Evolutionary conservation across 2,329 filamentous ascomycete species (phyloP).

Genomic region (Cladosporium sp.): DNA sequence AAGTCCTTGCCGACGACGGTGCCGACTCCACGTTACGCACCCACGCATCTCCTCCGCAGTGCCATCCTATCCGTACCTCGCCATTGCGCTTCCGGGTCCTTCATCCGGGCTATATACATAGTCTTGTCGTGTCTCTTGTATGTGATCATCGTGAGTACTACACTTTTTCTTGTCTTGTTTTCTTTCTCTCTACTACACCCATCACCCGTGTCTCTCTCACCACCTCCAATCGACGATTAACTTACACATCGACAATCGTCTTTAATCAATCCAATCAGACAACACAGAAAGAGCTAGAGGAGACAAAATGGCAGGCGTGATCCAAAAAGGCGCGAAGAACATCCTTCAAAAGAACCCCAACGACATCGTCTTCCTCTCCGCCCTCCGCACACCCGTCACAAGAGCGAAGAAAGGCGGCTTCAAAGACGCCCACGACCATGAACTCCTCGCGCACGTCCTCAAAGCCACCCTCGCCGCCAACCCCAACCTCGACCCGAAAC

Average conservation of each 20-base stretch:
- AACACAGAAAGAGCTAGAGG: not conserved
- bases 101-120: not conserved
- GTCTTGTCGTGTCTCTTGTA: not conserved
- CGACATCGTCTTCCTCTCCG: constrained; percentile 84
- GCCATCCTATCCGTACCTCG: not conserved
- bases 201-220: not conserved
- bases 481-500: constrained; percentile 65
- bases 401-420: constrained; percentile 78
- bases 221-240: not conserved
- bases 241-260: not conserved
- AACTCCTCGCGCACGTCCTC: constrained; percentile 67
- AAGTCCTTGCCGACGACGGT: too few species aligned
- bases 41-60: not conserved
- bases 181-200: not conserved
- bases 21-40: not conserved
- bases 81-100: constrained; percentile 3
- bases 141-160: constrained; percentile 5
- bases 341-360: constrained; percentile 74
- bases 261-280: not conserved
- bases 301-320: constrained; percentile 41
- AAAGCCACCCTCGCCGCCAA: constrained; percentile 67
- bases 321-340: constrained; percentile 60
- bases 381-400: constrained; percentile 84
- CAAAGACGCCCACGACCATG: constrained; percentile 86
- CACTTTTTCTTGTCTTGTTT: not conserved